Base-by-base conservation (phyloP, 1,284 basidiomycete genomes). In the Marasmius tenuissimus region DNA sequence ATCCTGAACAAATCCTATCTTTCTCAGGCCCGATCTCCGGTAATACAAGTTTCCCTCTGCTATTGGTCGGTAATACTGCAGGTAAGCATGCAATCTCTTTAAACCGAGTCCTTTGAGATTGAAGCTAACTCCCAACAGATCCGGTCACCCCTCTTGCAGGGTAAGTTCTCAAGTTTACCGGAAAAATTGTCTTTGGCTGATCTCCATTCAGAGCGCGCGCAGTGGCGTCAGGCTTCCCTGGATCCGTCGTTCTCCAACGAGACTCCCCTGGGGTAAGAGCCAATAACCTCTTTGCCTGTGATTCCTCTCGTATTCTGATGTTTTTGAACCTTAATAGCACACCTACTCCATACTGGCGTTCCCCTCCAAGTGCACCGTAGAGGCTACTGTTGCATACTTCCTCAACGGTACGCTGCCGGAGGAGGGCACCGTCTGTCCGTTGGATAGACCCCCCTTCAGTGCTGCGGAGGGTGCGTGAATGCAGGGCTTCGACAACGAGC, bases 21-120 rank as follows among this genome's bases (percentile, higher is more conserved):
- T 27, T 27, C 27, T 4, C 20, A 61, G 63, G 63, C 2, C 65
- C 65, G 4, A 54, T 66, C 33, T n/a, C n/a, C 7, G 65, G 57
- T 9, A 64, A 64, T 37, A 66, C 65, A 4, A 64, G 60, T 52
- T 59, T 49, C 22, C 65, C 63, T 2, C 34, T 66, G 16, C 34
- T 64, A 16, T n/a, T 64, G 6, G 52, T 66, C 39, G 64, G 64
- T 1, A 66, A 66, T 54, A 59, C 62, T 42, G 60, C 60, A 6
- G 64, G 64, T 63, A 55, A 38, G 64, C 42, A 34, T 27, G 27
- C 4, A 27, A 5, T 2, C 27, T n/a, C 57, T 38, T 58, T 34
- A 20, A 4, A 12, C 34, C 27, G 16, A 55, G 45, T 16, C 34
- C n/a, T 27, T 27, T 27, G 4, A 40, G 9, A 12, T 3, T 14